Percentiles rank a stretch among this genome's conserved stretches.
phyloP scores from a whole-genome alignment of 345 rosid genomes.

The Eucalyptus curtisii region DNA sequence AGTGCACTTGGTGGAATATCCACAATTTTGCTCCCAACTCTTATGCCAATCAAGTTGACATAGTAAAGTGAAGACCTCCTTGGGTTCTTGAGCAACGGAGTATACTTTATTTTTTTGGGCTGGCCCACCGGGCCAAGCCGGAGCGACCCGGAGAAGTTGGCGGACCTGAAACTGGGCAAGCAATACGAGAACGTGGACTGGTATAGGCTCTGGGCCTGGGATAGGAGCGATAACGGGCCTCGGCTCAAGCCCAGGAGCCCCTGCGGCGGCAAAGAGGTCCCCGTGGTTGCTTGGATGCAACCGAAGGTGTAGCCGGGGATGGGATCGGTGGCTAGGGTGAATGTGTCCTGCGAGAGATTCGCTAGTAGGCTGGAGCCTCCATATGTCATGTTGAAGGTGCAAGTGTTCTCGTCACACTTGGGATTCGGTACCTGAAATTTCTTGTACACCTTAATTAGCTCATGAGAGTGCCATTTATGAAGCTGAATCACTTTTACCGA shows the following conservation, averaged over 20 bases:
- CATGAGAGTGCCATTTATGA: background rate
- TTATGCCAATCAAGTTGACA: constrained; percentile 62
- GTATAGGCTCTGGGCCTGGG: constrained; percentile 67
- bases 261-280: constrained; percentile 70
- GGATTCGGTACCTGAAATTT: constrained; percentile 51
- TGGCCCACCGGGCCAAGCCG: constrained; percentile 75
- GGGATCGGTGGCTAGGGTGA: constrained; percentile 46
- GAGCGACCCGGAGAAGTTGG: constrained; percentile 74
- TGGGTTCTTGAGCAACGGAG: constrained; percentile 77
- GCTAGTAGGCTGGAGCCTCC: constrained; percentile 67
- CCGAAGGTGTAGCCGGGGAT: constrained; percentile 74
- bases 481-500: background rate
- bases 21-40: constrained; percentile 62
- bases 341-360: constrained; percentile 50
- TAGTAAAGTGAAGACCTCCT: constrained; percentile 77
- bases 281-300: constrained; percentile 53
- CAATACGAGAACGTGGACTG: constrained; percentile 83
- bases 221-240: constrained; percentile 69
- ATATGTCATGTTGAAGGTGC: constrained; percentile 72
- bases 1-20: constrained; percentile 58
- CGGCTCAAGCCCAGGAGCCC: constrained; percentile 85
- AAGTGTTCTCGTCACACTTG: constrained; percentile 47
- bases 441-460: background rate
- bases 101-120: constrained; percentile 61
- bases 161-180: constrained; percentile 67